These are phyloP conservation scores for Oenanthe sinensis DNA, from an alignment of 129 eudicot genomes.

Conservation along the genomic window DNA sequence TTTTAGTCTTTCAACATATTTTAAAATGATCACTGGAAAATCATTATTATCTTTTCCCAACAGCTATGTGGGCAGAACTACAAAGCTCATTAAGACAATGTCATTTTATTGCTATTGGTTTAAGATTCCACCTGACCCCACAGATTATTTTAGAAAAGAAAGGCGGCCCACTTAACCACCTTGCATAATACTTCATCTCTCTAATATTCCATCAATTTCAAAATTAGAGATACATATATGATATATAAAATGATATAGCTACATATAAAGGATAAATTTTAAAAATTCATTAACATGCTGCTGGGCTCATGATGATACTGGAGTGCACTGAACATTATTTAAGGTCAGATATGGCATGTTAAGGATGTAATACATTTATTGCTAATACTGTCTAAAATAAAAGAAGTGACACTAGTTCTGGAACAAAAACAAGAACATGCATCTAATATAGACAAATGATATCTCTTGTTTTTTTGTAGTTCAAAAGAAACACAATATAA, in stretches of 20 bases:
- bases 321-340: not conserved
- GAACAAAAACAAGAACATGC: not conserved
- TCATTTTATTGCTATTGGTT: not conserved
- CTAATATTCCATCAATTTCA: not conserved
- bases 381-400: not conserved
- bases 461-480: not conserved
- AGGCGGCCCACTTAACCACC: not conserved
- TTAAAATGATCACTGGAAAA: not conserved
- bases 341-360: not conserved
- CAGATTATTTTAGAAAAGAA: not conserved
- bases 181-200: not conserved
- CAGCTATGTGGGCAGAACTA: not conserved
- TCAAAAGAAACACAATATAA: not conserved
- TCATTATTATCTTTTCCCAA: not conserved
- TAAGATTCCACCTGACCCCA: not conserved
- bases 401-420: not conserved
- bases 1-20: not conserved
- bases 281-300: not conserved
- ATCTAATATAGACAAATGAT: not conserved
- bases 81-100: not conserved
- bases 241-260: not conserved
- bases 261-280: not conserved
- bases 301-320: not conserved
- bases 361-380: not conserved
- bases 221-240: not conserved